phyloP scores from a whole-genome alignment of 2,329 filamentous ascomycete species.

The Tolypocladium ovalisporum region DNA sequence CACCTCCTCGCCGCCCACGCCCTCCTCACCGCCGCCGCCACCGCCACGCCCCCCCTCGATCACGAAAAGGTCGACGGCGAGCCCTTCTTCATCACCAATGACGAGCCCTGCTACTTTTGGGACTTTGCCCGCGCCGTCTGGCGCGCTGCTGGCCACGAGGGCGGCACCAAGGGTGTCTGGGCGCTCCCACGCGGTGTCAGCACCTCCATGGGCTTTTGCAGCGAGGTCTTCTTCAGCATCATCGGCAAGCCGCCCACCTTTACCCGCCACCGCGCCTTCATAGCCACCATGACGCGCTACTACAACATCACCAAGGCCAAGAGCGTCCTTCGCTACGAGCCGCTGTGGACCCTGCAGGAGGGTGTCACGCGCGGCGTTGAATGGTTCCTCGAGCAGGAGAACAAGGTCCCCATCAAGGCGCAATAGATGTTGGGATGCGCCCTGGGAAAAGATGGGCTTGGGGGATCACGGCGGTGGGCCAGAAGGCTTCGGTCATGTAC shows the following conservation, averaged over 20 bases:
- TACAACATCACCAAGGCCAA: constrained; percentile 70
- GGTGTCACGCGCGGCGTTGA: constrained; percentile 44
- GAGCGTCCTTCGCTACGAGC: constrained; percentile 56
- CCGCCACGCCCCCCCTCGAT: constrained; percentile 54
- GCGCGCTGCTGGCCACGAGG: constrained; percentile 44
- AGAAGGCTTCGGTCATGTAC: background rate
- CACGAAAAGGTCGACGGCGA: constrained; percentile 72
- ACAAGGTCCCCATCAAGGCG: constrained; percentile 16
- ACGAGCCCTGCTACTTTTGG: constrained; percentile 82
- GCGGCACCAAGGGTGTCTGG: constrained; percentile 45
- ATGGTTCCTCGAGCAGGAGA: constrained; percentile 44
- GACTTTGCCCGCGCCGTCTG: constrained; percentile 75
- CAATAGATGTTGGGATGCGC: background rate
- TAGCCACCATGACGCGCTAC: constrained; percentile 66
- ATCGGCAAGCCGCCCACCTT: constrained; percentile 45
- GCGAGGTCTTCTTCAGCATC: constrained; percentile 40
- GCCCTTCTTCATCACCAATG: constrained; percentile 85
- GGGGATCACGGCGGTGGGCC: background rate
- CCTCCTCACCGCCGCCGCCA: constrained; percentile 49
- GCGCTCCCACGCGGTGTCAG: constrained; percentile 40
- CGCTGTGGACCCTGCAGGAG: constrained; percentile 55
- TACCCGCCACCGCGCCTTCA: constrained; percentile 49
- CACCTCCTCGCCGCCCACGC: constrained; percentile 72
- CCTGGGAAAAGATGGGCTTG: background rate
- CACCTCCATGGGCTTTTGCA: constrained; percentile 37